These are phyloP conservation scores for Mycena rebaudengoi DNA, from an alignment of 768 basidiomycete species.

Conservation along the genomic window DNA sequence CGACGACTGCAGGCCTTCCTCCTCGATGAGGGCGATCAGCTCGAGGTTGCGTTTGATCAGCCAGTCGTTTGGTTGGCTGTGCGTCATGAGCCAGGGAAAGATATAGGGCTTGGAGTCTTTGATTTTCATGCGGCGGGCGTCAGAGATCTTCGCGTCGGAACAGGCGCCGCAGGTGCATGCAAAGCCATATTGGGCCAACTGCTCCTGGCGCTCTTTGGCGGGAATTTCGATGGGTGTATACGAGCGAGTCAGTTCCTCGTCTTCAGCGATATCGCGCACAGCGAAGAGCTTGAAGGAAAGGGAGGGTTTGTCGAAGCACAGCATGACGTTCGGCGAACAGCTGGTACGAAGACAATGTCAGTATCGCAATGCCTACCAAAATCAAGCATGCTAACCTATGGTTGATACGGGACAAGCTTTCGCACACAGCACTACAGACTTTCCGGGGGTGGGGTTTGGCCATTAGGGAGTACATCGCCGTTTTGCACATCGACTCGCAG, in stretches of 20 bases:
- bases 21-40: no score
- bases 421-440: constrained; percentile 37
- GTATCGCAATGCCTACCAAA: background rate
- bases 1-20: no score
- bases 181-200: constrained; percentile 40
- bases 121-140: constrained; percentile 17
- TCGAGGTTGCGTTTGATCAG: no score
- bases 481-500: constrained; percentile 28
- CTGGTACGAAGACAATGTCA: background rate
- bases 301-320: constrained; percentile 33
- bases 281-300: constrained; percentile 41
- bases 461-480: constrained; percentile 33
- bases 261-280: constrained; percentile 35
- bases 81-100: no score
- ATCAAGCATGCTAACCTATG: constrained; percentile 38
- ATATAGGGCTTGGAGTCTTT: no score
- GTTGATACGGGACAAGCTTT: constrained; percentile 43
- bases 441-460: no score
- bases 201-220: constrained; percentile 33
- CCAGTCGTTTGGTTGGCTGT: no score
- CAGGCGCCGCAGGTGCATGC: constrained; percentile 44
- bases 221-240: constrained; percentile 32
- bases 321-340: constrained; percentile 30
- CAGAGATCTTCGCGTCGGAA: constrained; percentile 21
- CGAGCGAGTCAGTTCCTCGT: constrained; percentile 43